phyloP scores from a whole-genome alignment of 306 rosid species.

The Corylus avellana region DNA sequence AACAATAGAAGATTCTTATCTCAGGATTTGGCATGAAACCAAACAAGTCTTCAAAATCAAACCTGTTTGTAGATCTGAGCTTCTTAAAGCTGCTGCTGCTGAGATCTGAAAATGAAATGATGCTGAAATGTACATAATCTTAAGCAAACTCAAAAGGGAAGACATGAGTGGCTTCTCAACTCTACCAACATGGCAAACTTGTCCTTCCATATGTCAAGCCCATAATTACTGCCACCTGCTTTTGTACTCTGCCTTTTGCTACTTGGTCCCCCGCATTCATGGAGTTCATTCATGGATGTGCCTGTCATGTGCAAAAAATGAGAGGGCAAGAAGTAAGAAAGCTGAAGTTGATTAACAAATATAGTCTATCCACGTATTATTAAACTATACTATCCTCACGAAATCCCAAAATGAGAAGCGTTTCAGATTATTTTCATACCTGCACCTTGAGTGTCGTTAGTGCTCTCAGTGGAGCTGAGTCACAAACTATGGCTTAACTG shows the following conservation, averaged over 20 bases:
- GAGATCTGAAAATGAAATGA: not conserved
- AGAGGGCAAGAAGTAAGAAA: not conserved
- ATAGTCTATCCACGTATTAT: not conserved
- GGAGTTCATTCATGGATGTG: not conserved
- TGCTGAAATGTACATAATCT: not conserved
- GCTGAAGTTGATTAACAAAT: not conserved
- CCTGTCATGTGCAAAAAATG: not conserved
- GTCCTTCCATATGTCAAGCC: slow-evolving; percentile 7
- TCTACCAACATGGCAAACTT: not conserved
- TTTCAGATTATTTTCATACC: too few species aligned
- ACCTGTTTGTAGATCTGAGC: not conserved
- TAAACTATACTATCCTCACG: too few species aligned
- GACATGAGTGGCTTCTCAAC: not conserved
- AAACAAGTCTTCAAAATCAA: not conserved
- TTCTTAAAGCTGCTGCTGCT: not conserved
- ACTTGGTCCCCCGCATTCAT: not conserved
- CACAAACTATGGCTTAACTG: too few species aligned
- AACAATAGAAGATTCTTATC: not conserved
- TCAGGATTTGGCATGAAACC: not conserved
- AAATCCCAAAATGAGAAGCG: too few species aligned
- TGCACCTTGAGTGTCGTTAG: too few species aligned
- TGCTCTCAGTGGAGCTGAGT: too few species aligned
- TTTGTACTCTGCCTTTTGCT: not conserved
- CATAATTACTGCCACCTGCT: not conserved
- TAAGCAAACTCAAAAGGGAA: not conserved